Conservation (phyloP, 2,329 filamentous ascomycete genomes). For the Metarhizium album region DNA sequence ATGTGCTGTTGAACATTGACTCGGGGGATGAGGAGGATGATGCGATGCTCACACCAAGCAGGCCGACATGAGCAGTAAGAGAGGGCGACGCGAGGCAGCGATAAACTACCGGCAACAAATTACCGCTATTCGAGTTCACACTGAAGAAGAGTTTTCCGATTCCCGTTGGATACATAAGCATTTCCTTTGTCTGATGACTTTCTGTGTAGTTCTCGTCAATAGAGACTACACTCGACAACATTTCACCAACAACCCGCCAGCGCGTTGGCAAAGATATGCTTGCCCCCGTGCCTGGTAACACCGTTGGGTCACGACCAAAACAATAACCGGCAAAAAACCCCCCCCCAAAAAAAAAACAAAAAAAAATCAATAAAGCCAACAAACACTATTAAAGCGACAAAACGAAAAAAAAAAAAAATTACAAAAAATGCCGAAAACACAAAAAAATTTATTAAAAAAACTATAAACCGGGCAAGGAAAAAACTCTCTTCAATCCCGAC, state of each 20-base stretch:
- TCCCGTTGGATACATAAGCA: neutral
- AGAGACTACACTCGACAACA: neutral
- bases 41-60: slow-evolving; percentile 13
- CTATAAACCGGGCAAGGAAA: neutral
- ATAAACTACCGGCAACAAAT: neutral
- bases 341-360: neutral
- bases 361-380: neutral
- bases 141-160: neutral
- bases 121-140: neutral
- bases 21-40: slow-evolving; percentile 22
- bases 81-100: neutral
- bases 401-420: slow-evolving; percentile 8
- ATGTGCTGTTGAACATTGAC: slow-evolving; percentile 37
- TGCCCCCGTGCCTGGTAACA: neutral
- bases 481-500: slow-evolving; percentile 11
- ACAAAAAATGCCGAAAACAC: slow-evolving; percentile 8
- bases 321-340: too few relatives aligned
- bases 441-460: slow-evolving; percentile 7
- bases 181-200: neutral
- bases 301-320: neutral
- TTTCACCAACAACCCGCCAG: neutral
- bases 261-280: neutral
- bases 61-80: neutral
- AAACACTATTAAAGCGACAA: neutral
- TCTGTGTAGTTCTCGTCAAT: neutral